Percentiles rank a stretch among this genome's conserved stretches.
These are phyloP conservation scores for Silybum marianum DNA, from an alignment of 129 eudicot species.

Conservation along the genomic window DNA sequence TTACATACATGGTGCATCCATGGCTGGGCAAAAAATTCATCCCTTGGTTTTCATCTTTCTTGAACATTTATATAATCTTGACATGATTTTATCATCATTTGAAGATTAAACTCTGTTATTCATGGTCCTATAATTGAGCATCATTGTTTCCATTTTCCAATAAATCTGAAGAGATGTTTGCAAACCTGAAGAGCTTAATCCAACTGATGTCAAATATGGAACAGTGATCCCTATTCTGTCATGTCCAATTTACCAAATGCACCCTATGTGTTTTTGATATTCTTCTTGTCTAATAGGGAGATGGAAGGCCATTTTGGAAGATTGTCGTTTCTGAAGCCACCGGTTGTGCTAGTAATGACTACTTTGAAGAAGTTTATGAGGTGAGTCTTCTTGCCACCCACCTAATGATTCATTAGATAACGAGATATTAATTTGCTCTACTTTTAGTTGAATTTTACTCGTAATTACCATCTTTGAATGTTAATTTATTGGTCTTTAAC, in stretches of 20 bases:
- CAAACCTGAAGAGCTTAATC: too few relatives aligned
- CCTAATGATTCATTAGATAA: neutral
- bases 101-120: too few relatives aligned
- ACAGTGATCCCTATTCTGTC: too few relatives aligned
- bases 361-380: slow-evolving; percentile 94
- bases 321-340: slow-evolving; percentile 97
- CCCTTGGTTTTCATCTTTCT: neutral
- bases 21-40: too few relatives aligned
- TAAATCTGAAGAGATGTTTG: too few relatives aligned
- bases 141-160: too few relatives aligned
- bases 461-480: neutral
- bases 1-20: too few relatives aligned
- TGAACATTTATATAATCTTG: neutral
- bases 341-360: slow-evolving; percentile 68
- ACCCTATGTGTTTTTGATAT: neutral
- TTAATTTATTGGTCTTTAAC: slow-evolving; percentile 12
- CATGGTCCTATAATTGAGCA: too few relatives aligned
- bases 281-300: slow-evolving; percentile 53
- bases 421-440: neutral
- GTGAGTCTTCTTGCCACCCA: slow-evolving; percentile 28
- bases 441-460: neutral
- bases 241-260: too few relatives aligned
- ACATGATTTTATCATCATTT: neutral
- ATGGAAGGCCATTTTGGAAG: slow-evolving; percentile 95
- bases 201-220: too few relatives aligned